Evolutionary conservation across 495 filamentous ascomycete genomes (phyloP).

Genomic region (Penicillium salamii): DNA sequence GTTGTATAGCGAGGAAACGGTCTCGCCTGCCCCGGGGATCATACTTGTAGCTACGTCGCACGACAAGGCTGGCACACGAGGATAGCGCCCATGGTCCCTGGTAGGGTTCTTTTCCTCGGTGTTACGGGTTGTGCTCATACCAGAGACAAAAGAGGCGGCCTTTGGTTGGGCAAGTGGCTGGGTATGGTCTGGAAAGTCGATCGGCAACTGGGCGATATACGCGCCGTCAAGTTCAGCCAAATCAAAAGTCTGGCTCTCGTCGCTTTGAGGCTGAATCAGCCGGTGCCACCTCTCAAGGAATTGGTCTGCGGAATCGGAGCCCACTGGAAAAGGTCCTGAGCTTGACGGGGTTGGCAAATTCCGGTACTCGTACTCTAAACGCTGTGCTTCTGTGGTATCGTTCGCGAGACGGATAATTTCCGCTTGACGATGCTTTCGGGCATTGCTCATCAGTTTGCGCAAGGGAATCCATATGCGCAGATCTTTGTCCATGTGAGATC

Average conservation of each 20-base stretch:
- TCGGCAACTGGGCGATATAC: too few species aligned
- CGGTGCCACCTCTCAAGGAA: slow-evolving; percentile 40
- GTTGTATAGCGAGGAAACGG: too few species aligned
- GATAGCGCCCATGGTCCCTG: too few species aligned
- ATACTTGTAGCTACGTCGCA: too few species aligned
- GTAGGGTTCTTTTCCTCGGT: too few species aligned
- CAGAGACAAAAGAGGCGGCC: too few species aligned
- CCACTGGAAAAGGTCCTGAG: slow-evolving; percentile 24
- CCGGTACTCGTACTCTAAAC: slow-evolving; percentile 31
- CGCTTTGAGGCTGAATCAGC: slow-evolving; percentile 17
- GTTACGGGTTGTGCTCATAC: too few species aligned
- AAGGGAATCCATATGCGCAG: slow-evolving; percentile 52
- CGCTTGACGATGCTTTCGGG: slow-evolving; percentile 39
- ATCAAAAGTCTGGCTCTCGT: background rate
- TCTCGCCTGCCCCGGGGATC: too few species aligned
- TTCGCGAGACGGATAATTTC: slow-evolving; percentile 37
- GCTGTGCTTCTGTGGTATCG: slow-evolving; percentile 24
- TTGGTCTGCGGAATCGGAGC: slow-evolving; percentile 15
- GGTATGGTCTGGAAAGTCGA: too few species aligned
- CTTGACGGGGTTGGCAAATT: slow-evolving; percentile 29
- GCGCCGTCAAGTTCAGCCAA: background rate
- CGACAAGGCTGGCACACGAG: too few species aligned
- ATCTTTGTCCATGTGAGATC: slow-evolving; percentile 34
- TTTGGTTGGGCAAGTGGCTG: too few species aligned
- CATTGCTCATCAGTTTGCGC: slow-evolving; percentile 49